A percentile compares a stretch with the other conserved stretches of the same genome.
Conservation (phyloP, 495 filamentous ascomycete genomes). For the Zalerion maritima region DNA sequence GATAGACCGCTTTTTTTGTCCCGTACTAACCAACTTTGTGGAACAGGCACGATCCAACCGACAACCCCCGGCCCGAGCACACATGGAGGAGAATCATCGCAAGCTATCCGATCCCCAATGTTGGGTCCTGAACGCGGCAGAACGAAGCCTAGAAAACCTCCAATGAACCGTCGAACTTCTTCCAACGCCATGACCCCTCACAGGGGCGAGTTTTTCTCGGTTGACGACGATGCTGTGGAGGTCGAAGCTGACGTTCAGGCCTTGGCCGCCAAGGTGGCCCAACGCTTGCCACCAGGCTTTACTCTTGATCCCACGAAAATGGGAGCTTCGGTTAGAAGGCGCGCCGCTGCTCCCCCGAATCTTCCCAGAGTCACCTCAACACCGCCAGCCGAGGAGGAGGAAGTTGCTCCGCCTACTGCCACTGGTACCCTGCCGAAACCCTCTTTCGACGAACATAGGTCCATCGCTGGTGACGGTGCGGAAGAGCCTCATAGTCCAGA, state of each 20-base stretch:
- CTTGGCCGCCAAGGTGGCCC: constrained; percentile 6
- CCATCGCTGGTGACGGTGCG: constrained; percentile 9
- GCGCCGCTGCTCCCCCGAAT: constrained; percentile 42
- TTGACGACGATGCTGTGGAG: constrained; percentile 79
- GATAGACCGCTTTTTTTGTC: no score
- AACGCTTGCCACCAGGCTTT: constrained; percentile 16
- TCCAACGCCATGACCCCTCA: constrained; percentile 60
- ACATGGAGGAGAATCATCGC: background rate
- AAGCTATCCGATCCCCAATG: constrained; percentile 32
- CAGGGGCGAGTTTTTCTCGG: constrained; percentile 79
- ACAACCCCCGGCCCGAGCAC: constrained; percentile 5
- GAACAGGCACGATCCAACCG: constrained; percentile 25
- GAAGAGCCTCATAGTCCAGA: constrained; percentile 11
- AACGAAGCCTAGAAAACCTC: constrained; percentile 51
- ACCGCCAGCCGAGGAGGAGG: constrained; percentile 28
- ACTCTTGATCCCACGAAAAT: constrained; percentile 8
- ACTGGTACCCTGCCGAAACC: background rate
- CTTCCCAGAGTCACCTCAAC: constrained; percentile 43
- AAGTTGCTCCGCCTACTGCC: constrained; percentile 16
- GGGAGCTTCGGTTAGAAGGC: constrained; percentile 40
- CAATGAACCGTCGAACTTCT: constrained; percentile 54
- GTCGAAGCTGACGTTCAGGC: constrained; percentile 45
- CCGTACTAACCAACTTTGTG: constrained; percentile 11
- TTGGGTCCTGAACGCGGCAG: constrained; percentile 42
- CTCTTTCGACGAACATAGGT: constrained; percentile 4